Evolutionary conservation across 2,329 filamentous ascomycete species (phyloP).

Genomic region (Pyrenochaeta sp.): DNA sequence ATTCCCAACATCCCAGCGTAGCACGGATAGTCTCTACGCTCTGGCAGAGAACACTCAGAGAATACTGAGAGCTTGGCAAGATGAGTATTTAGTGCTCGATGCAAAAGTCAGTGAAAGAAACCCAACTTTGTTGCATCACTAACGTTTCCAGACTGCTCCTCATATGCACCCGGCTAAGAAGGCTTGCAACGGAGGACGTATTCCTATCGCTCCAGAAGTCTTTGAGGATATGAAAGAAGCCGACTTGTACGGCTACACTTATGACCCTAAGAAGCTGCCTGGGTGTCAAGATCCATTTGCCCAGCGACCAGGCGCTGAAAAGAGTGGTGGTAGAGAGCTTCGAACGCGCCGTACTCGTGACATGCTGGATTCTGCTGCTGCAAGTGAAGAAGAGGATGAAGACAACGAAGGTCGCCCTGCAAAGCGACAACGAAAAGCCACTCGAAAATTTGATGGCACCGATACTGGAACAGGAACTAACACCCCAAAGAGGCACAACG

Average conservation of each 20-base stretch:
- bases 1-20: slow-evolving; percentile 50
- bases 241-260: slow-evolving; percentile 66
- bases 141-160: slow-evolving; percentile 52
- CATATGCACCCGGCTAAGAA: slow-evolving; percentile 61
- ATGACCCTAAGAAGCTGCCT: slow-evolving; percentile 59
- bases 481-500: slow-evolving; percentile 43
- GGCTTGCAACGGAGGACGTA: slow-evolving; percentile 56
- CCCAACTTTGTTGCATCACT: slow-evolving; percentile 19
- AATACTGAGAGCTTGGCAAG: slow-evolving; percentile 63
- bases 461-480: slow-evolving; percentile 39
- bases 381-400: slow-evolving; percentile 49
- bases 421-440: slow-evolving; percentile 45
- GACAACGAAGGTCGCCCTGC: slow-evolving; percentile 39
- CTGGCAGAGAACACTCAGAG: slow-evolving; percentile 62
- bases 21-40: slow-evolving; percentile 61
- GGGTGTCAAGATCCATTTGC: slow-evolving; percentile 65
- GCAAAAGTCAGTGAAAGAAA: slow-evolving; percentile 38
- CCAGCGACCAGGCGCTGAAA: slow-evolving; percentile 57
- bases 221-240: slow-evolving; percentile 69
- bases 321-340: slow-evolving; percentile 55
- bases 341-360: slow-evolving; percentile 53
- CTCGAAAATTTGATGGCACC: slow-evolving; percentile 43
- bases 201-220: slow-evolving; percentile 55
- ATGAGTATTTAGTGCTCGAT: slow-evolving; percentile 66
- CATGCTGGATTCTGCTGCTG: slow-evolving; percentile 45